Evolutionary conservation across 768 basidiomycete genomes (phyloP), one percentile per base, ranked within the genome.

Genomic region (Saitozyma podzolica): DNA sequence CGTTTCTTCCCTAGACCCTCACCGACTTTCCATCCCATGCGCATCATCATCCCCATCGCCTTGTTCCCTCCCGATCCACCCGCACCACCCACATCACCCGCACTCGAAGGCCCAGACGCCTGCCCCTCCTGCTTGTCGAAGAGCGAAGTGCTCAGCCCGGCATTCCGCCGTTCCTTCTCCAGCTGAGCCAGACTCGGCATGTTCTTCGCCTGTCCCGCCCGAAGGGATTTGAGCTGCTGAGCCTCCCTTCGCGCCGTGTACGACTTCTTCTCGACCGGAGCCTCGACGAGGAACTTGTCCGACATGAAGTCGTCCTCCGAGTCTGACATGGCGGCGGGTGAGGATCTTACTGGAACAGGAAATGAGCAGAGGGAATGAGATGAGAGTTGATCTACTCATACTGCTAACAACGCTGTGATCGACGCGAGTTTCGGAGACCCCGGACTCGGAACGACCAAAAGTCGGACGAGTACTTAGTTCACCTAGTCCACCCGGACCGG

Each of bases 271-370:
- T 39, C 40, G 1, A 70, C 11, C 3, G 66, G 29, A 5, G 64
- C 56, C 11, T 67, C 73, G 6, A 72, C 59, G 8, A 79, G 72
- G 66, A 73, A 79, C 59, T 77, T 79, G 68, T 79, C 78, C 3
- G 78, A 79, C 78, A 79, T 79, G 70, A 79, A 79, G 53, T 79
- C 78, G 37, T 79, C 78, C 61, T 79, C 78, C 0, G 72, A 73
- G 61, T 75, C 73, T 7, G 77, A 73, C 74, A 75, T 75, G 54
- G 39, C 62, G 57, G 37, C 29, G 29, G 29, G 29, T 5, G 29
- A 2, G 2, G 29, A 29, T 29, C 29, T 29, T 5, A 5, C 2
- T 29, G 29, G 29, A 5, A 29, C 29, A 29, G 29, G 29, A 29
- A 29, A 5, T 29, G 29, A 2, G 29, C 29, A 2, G 29, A 29